Evolutionary conservation across 345 rosid genomes (phyloP), one percentile per base, ranked within the genome.

Genomic region (Linum usitatissimum): DNA sequence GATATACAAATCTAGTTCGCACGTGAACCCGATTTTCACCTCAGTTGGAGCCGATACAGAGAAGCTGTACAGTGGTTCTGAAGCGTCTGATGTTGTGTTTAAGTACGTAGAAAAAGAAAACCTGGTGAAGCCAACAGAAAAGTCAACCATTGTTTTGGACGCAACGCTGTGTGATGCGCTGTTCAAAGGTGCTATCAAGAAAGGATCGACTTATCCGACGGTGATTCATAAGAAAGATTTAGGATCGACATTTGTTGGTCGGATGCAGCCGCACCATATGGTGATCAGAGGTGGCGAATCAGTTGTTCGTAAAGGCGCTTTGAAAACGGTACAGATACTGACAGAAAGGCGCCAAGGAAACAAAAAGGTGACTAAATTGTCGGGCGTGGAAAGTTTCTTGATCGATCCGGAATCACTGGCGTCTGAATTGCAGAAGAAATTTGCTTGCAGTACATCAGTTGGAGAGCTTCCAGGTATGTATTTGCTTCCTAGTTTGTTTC

Each of bases 371-470:
- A 93, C 97, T 2, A 90, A 83, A 67, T 78, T 90, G 6, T 78
- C 88, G 6, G 97, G 99, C 64, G 23, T 90, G 59, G 95, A 88
- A 77, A 77, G 83, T 45, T 84, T 91, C 74, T 78, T 90, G 75
- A 65, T 93, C 18, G 91, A 86, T 40, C 86, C 96, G 61, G 99
- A 93, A 70, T 73, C 86, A 48, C 69, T 90, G 68, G 99, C 96
- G 48, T 87, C 97, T 21, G 99, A 93, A 71, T 73, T 93, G 79
- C 99, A 93, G 84, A 93, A 93, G 78, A 92, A 92, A 76, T 84
- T 83, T 76, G 99, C 99, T 69, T 90, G 97, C 70, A 90, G 99
- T 73, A 87, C 96, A 58, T 71, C 99, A 6, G 83, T 86, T 73
- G 69, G 78, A 30, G 99, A 90, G 71, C 78, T 90, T 54, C 96